These are phyloP conservation scores for Schizosaccharomyces cryophilus DNA, from an alignment of 805 yeast genomes.

Conservation along the genomic window DNA sequence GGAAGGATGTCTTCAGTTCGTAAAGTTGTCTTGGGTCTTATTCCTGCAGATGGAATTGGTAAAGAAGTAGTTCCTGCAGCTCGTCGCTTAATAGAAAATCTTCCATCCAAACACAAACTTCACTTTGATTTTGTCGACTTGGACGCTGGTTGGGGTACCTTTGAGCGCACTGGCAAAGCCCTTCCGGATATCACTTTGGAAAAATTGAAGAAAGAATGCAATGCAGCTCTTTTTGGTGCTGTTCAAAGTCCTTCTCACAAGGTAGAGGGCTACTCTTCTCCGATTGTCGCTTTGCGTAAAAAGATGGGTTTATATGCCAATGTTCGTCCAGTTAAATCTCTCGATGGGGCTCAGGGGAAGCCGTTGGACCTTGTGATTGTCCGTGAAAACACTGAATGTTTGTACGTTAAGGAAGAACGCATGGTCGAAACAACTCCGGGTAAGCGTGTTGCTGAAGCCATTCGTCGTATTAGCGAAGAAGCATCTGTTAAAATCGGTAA, in stretches of 20 bases:
- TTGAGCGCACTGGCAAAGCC: conserved; percentile 86
- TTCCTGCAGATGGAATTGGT: conserved; percentile 98
- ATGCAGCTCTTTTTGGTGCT: conserved; percentile 95
- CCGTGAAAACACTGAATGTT: conserved; percentile 94
- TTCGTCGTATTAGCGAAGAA: conserved; percentile 75
- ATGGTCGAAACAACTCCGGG: conserved; percentile 33
- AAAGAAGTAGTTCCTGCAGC: conserved; percentile 94
- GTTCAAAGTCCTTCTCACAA: conserved; percentile 85
- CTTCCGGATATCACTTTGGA: conserved; percentile 80
- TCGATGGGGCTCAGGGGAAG: conserved; percentile 46
- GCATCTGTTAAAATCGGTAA: conserved; percentile 73
- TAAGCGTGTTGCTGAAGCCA: conserved; percentile 83
- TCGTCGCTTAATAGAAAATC: conserved; percentile 55
- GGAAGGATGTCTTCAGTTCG: not conserved
- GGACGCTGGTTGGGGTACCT: conserved; percentile 84
- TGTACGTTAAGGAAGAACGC: conserved; percentile 82
- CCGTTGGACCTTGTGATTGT: conserved; percentile 95
- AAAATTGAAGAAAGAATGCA: conserved; percentile 53
- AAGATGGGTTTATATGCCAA: conserved; percentile 85
- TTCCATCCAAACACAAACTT: conserved; percentile 46
- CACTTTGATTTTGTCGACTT: conserved; percentile 67
- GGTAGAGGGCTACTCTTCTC: conserved; percentile 92
- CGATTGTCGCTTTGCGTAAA: conserved; percentile 95
- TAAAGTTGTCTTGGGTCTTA: conserved; percentile 24
- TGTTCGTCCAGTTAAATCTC: conserved; percentile 92